These are phyloP conservation scores for Xylaria sp. DNA, from an alignment of 2,329 filamentous ascomycete genomes.

Conservation along the genomic window DNA sequence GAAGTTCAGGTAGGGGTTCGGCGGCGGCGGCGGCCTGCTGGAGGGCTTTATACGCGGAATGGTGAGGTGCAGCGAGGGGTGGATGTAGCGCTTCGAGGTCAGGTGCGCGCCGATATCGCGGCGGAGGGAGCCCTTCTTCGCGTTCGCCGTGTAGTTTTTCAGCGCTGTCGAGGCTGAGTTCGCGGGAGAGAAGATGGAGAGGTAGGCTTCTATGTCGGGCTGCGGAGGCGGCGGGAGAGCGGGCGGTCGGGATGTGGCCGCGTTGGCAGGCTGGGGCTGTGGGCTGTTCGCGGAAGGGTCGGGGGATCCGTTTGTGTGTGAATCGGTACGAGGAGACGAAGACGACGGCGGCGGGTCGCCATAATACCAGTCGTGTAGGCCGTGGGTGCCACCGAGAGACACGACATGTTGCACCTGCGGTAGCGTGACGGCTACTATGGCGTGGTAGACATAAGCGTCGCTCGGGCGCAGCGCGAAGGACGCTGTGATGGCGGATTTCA, in stretches of 20 bases:
- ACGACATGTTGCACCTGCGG: slow-evolving; percentile 61
- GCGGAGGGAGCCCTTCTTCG: slow-evolving; percentile 70
- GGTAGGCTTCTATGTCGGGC: slow-evolving; percentile 73
- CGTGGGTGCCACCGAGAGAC: slow-evolving; percentile 57
- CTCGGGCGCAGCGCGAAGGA: slow-evolving; percentile 58
- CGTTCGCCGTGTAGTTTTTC: slow-evolving; percentile 63
- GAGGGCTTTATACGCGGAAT: slow-evolving; percentile 47
- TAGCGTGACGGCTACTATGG: slow-evolving; percentile 61
- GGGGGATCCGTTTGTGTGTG: slow-evolving; percentile 1
- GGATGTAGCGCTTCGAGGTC: slow-evolving; percentile 61
- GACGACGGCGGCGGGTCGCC: slow-evolving; percentile 21
- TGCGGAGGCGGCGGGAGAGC: slow-evolving; percentile 61
- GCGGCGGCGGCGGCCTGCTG: slow-evolving; percentile 39
- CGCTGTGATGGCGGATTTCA: slow-evolving; percentile 57
- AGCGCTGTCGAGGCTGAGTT: slow-evolving; percentile 71
- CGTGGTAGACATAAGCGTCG: slow-evolving; percentile 64
- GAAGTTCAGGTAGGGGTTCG: slow-evolving; percentile 75
- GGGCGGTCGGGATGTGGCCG: neutral
- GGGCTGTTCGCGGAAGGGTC: neutral
- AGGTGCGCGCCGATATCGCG: slow-evolving; percentile 67
- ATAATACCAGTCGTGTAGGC: slow-evolving; percentile 63
- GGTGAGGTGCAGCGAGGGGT: slow-evolving; percentile 57
- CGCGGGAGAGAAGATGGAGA: slow-evolving; percentile 71
- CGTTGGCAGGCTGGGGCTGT: neutral
- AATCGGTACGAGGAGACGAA: neutral